Evolutionary conservation across 2,329 filamentous ascomycete species (phyloP).

Genomic region (Neopestalotiopsis sp.): DNA sequence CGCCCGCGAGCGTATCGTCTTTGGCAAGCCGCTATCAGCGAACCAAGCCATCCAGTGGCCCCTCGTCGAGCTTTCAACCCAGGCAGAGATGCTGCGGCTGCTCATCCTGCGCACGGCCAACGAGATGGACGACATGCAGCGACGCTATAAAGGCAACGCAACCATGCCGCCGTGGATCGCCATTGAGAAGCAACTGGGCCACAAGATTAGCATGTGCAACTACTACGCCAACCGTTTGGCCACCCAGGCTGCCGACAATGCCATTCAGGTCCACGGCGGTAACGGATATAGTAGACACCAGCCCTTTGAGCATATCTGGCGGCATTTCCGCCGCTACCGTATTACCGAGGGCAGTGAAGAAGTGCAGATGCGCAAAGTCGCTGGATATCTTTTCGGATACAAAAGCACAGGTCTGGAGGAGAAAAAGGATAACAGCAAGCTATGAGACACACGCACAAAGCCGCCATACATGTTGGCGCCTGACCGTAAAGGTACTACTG

Average conservation of each 20-base stretch:
- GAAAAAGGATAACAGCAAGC: neutral
- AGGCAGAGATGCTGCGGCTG: conserved; percentile 65
- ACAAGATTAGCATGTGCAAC: conserved; percentile 70
- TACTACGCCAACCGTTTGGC: conserved; percentile 68
- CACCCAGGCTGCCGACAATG: conserved; percentile 64
- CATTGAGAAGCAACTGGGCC: conserved; percentile 62
- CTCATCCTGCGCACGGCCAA: conserved; percentile 65
- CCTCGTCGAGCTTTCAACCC: conserved; percentile 65
- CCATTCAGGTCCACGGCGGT: conserved; percentile 66
- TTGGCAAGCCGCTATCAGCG: conserved; percentile 58
- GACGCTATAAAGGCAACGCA: conserved; percentile 26
- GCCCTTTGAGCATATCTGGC: conserved; percentile 70
- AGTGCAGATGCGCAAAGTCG: conserved; percentile 70
- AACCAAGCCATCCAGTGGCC: conserved; percentile 71
- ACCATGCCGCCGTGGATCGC: conserved; percentile 48
- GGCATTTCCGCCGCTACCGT: conserved; percentile 65
- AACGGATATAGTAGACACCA: conserved; percentile 63
- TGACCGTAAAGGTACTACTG: too few species aligned
- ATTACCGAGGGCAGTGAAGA: conserved; percentile 70
- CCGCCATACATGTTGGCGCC: too few species aligned
- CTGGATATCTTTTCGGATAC: conserved; percentile 59
- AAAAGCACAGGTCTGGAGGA: conserved; percentile 72
- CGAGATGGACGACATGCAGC: conserved; percentile 63
- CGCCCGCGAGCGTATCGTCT: conserved; percentile 57
- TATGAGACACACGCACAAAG: neutral